Evolutionary conservation across 2,329 filamentous ascomycete species (phyloP).

Genomic region (Magnaporthiopsis incrustans): DNA sequence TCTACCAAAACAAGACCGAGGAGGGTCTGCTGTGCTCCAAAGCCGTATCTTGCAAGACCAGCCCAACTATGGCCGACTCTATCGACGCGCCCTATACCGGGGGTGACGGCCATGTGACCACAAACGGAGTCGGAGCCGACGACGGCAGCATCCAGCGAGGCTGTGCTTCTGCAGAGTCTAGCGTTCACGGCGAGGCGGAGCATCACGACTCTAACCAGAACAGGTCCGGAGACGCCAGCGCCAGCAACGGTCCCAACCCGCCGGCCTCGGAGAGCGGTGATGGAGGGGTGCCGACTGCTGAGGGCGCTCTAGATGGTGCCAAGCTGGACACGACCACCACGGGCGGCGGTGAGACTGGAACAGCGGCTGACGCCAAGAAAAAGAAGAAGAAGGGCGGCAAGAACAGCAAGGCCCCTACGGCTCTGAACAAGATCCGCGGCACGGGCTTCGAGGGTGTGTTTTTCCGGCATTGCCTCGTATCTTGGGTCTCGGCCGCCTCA

Average conservation of each 20-base stretch:
- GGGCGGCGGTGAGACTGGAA: background rate
- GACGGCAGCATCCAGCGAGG: background rate
- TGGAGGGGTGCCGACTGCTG: background rate
- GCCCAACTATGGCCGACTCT: background rate
- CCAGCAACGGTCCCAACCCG: background rate
- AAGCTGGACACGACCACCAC: background rate
- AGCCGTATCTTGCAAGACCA: background rate
- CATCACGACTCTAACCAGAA: background rate
- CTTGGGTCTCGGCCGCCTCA: too few species aligned
- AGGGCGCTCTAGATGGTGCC: background rate
- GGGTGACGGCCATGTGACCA: background rate
- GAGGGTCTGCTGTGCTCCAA: background rate
- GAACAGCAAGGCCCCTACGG: conserved; percentile 28
- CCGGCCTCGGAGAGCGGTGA: background rate
- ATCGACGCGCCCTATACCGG: background rate
- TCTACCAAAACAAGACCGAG: background rate
- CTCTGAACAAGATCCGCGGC: conserved; percentile 34
- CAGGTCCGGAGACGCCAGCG: background rate
- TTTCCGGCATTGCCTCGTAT: background rate
- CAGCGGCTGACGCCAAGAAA: conserved; percentile 20
- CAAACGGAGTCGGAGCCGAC: background rate
- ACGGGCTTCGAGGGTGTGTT: conserved; percentile 60
- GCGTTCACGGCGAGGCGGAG: background rate
- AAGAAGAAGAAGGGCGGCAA: conserved; percentile 31
- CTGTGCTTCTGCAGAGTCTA: background rate